Conservation (phyloP, 2,329 filamentous ascomycete genomes). For the Paraphoma chrysanthemicola region DNA sequence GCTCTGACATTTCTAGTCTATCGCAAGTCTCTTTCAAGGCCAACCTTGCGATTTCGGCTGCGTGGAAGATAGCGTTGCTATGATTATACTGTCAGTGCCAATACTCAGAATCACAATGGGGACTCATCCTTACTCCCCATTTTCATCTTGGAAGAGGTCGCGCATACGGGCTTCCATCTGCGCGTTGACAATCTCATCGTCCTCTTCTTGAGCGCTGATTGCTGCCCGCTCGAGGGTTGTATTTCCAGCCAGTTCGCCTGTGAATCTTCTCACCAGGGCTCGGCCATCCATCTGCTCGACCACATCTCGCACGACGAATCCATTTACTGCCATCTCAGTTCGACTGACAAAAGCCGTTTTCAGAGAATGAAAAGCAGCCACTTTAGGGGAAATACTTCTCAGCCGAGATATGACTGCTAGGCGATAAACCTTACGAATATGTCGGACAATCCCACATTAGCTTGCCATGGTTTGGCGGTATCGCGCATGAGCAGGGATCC, state of each 20-base stretch:
- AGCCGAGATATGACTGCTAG: too few species aligned
- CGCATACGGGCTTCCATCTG: neutral
- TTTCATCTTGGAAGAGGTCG: neutral
- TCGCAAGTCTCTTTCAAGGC: neutral
- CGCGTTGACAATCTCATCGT: neutral
- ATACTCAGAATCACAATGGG: too few species aligned
- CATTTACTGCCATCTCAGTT: neutral
- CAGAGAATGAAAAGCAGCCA: too few species aligned
- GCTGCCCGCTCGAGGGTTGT: conserved; percentile 4
- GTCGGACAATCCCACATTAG: too few species aligned
- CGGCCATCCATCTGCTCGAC: neutral
- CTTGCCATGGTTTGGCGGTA: too few species aligned
- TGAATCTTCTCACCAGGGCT: conserved; percentile 5
- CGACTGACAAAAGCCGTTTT: neutral
- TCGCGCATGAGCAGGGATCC: too few species aligned
- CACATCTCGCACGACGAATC: neutral
- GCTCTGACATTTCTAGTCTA: neutral
- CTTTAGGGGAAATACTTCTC: too few species aligned
- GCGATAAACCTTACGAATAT: too few species aligned
- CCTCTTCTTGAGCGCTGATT: neutral
- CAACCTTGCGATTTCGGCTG: conserved; percentile 1
- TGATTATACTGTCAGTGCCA: neutral
- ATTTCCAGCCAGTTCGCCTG: conserved; percentile 2
- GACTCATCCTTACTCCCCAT: neutral
- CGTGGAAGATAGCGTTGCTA: conserved; percentile 1